These are phyloP conservation scores for Puccinia sorghi DNA, from an alignment of 1,284 basidiomycete genomes.

Conservation along the genomic window DNA sequence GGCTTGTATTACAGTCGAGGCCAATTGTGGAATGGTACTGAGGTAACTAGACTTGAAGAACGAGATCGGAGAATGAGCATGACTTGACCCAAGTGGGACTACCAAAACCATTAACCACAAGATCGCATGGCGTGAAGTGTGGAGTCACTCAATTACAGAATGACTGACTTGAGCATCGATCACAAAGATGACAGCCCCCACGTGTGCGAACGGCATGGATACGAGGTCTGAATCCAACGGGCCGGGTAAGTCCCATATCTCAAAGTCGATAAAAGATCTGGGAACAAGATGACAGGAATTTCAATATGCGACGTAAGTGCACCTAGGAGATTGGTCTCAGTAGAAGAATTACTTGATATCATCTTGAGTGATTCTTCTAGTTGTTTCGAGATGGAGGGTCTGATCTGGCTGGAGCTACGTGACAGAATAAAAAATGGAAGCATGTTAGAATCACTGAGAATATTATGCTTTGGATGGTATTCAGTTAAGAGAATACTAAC, in stretches of 20 bases:
- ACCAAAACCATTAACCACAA: too few species aligned
- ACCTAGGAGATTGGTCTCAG: too few species aligned
- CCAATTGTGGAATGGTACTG: constrained; percentile 55
- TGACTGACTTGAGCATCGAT: constrained; percentile 83
- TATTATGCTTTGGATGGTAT: not conserved
- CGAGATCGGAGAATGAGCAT: constrained; percentile 23
- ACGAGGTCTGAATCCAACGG: constrained; percentile 55
- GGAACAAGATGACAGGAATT: constrained; percentile 22
- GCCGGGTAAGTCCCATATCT: constrained; percentile 94
- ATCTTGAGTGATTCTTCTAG: constrained; percentile 73
- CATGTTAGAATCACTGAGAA: too few species aligned
- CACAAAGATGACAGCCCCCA: constrained; percentile 75
- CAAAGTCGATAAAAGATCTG: constrained; percentile 85
- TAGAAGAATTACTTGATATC: constrained; percentile 69
- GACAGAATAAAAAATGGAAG: not conserved
- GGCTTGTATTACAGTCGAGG: constrained; percentile 57
- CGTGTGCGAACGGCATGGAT: constrained; percentile 46
- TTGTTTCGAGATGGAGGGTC: constrained; percentile 86
- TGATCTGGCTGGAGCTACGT: constrained; percentile 70
- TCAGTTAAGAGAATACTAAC: not conserved
- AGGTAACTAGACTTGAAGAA: constrained; percentile 66
- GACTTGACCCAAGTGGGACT: constrained; percentile 19
- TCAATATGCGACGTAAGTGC: too few species aligned
- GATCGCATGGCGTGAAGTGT: not conserved
- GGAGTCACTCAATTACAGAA: not conserved